These are phyloP conservation scores for Zancudomyces culisetae DNA, from an alignment of 371 early-diverging fungal genomes.

Conservation along the genomic window DNA sequence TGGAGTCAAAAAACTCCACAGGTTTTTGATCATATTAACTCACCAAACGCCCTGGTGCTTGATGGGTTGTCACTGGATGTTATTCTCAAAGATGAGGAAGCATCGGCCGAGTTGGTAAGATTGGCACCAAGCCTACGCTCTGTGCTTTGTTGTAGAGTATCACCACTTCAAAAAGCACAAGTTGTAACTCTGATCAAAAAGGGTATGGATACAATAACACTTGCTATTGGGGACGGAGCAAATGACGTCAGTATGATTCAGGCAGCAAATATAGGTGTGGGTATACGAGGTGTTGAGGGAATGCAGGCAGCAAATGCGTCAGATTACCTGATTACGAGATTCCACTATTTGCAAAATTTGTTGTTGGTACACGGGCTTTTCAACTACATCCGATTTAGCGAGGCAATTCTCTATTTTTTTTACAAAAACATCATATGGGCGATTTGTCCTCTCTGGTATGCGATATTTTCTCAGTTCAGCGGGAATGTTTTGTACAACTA, in stretches of 20 bases:
- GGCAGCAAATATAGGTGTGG: slow-evolving; percentile 89
- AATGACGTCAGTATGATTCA: slow-evolving; percentile 89
- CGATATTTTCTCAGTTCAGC: slow-evolving; percentile 59
- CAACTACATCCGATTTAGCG: slow-evolving; percentile 74
- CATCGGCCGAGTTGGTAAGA: slow-evolving; percentile 39
- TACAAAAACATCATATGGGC: slow-evolving; percentile 87
- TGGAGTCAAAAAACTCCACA: neutral
- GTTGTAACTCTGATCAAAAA: slow-evolving; percentile 84
- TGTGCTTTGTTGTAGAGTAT: slow-evolving; percentile 86
- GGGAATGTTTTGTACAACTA: slow-evolving; percentile 76
- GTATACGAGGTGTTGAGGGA: slow-evolving; percentile 84
- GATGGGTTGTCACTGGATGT: slow-evolving; percentile 77
- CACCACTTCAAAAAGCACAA: slow-evolving; percentile 90
- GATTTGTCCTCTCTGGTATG: slow-evolving; percentile 62
- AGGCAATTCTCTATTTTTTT: slow-evolving; percentile 77
- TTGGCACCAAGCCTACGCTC: slow-evolving; percentile 66
- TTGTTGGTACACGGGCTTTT: slow-evolving; percentile 73
- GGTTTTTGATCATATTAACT: neutral
- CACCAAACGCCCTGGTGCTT: slow-evolving; percentile 53
- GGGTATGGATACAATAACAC: slow-evolving; percentile 45
- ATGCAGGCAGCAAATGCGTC: slow-evolving; percentile 74
- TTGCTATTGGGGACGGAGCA: slow-evolving; percentile 97
- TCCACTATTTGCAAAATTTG: slow-evolving; percentile 65
- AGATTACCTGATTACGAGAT: slow-evolving; percentile 79
- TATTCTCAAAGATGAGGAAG: slow-evolving; percentile 40